These are phyloP conservation scores for Globisporangium middletonii DNA, from an alignment of 352 stramenopile species.

Conservation along the genomic window DNA sequence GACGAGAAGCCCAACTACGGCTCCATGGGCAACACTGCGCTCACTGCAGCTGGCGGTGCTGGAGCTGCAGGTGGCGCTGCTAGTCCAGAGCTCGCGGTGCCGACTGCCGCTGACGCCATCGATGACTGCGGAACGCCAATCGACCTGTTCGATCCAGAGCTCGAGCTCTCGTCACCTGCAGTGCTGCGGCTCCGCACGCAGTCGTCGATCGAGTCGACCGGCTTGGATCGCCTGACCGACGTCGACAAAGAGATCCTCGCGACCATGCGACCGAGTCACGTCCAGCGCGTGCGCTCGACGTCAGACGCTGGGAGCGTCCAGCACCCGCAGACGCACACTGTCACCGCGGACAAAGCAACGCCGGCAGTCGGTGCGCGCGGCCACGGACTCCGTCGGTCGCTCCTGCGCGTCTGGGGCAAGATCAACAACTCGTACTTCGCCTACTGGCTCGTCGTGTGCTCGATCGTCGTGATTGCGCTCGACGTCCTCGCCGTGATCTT, in stretches of 20 bases:
- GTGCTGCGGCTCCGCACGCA: constrained; percentile 5
- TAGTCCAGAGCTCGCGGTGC: not conserved
- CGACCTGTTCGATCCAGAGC: constrained; percentile 2
- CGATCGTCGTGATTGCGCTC: constrained; percentile 37
- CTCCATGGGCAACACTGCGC: constrained; percentile 3
- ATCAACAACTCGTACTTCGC: constrained; percentile 72
- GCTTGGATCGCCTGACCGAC: constrained; percentile 2
- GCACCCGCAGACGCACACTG: not conserved
- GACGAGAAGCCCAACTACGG: constrained; percentile 13
- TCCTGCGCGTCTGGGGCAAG: constrained; percentile 25
- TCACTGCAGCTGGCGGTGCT: no score
- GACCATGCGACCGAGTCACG: constrained; percentile 1
- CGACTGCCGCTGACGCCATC: not conserved
- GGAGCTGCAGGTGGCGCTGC: no score
- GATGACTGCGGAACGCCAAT: no score
- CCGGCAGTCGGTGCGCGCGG: not conserved
- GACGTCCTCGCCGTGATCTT: constrained; percentile 36
- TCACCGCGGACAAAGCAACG: not conserved
- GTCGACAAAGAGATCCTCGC: constrained; percentile 6
- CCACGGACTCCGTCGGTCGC: not conserved
- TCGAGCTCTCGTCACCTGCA: constrained; percentile 4
- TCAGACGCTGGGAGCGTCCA: constrained; percentile 2
- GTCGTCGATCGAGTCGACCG: constrained; percentile 9
- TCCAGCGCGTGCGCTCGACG: constrained; percentile 6
- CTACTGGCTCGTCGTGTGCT: constrained; percentile 58